Evolutionary conservation across 2,329 filamentous ascomycete genomes (phyloP), one percentile per base, ranked within the genome.

Genomic region (Juglanconis oblonga): DNA sequence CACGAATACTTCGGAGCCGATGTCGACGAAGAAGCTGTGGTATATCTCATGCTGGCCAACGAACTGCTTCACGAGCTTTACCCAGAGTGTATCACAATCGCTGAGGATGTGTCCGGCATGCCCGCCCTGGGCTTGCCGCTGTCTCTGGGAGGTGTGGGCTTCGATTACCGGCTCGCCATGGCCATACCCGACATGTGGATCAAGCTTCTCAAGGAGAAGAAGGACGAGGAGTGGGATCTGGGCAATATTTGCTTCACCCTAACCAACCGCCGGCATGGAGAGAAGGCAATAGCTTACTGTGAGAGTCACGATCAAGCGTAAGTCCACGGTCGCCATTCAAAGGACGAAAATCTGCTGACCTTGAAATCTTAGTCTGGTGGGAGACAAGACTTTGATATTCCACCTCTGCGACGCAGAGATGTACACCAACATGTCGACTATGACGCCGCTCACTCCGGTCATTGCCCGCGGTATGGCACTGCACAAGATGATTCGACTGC

Each of bases 181-280:
- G 95, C 95, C 4, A 87, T 99, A 64, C 95, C 95, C 4, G 95
- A 99, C 74, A 91, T 99, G 86, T 99, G 96, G 87, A 99, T 99
- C 82, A 99, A 99, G 78, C 91, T 96, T 71, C 76, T 98, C 63
- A 99, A 99, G 75, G 95, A 99, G 77, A 87, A 92, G 73, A 83
- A 89, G 70, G 95, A 99, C 69, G 84, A 92, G 64, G 85, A 96
- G 9, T 99, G 95, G 95, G 90, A 98, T 69, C 89, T 99, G 75
- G 87, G 85, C 59, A 88, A 84, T 66, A 89, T 99, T 55, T 87
- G 87, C 72, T 93, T 89, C 77, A 97, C 92, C 0, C 78, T 99
- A 61, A 96, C 90, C 29, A 98, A 99, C 76, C 85, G 95, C 59
- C 87, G 95, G 33, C 91, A 98, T 69, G 94, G 93, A 51, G 95